Base-by-base conservation (phyloP, 352 stramenopile species). In the Globisporangium nodosum region DNA sequence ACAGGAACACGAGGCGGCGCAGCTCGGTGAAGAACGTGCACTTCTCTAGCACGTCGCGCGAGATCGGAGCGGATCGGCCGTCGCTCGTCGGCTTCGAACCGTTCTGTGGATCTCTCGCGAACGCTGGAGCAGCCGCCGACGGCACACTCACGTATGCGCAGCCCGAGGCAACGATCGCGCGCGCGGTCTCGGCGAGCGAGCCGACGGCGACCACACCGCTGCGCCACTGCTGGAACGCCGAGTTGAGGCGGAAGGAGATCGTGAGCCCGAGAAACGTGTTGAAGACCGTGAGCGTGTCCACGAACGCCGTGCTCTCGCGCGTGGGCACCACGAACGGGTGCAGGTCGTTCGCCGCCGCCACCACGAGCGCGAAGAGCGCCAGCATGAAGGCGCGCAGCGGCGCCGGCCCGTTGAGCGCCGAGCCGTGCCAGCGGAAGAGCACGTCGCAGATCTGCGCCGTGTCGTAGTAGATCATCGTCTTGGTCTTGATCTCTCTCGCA, bases 191-290 rank as follows among this genome's bases (percentile, higher is more conserved):
- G 0, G 74, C 82, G 3, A 92, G 68, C 1, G 78, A 73, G 3
- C 76, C 78, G 21, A 88, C 72, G 4, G 83, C 76, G 20, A 89
- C 66, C 33, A 93, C 74, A 33, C 84, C 84, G 13, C 75, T 66
- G 16, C 84, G 81, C 84, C 81, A 93, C 60, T 91, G 81, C 15
- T 76, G 61, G 58, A 93, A 93, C 3, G 84, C 84, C 47, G 81
- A 91, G 54, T 93, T 93, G 66, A 91, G 71, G 35, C 84, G 79
- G 54, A 91, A 93, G 31, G 81, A 91, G 49, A 91, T 71, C 31
- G 74, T 88, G 56, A 93, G 76, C 2, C 81, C 84, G 1, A 93
- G 59, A 50, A 93, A 93, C 49, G 81, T 89, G 69, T 93, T 93
- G 67, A 91, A 91, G 13, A 93, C 84, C n/a, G 79, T 88, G 35